Conservation (phyloP, 495 filamentous ascomycete genomes). For the Xylaria cubensis region DNA sequence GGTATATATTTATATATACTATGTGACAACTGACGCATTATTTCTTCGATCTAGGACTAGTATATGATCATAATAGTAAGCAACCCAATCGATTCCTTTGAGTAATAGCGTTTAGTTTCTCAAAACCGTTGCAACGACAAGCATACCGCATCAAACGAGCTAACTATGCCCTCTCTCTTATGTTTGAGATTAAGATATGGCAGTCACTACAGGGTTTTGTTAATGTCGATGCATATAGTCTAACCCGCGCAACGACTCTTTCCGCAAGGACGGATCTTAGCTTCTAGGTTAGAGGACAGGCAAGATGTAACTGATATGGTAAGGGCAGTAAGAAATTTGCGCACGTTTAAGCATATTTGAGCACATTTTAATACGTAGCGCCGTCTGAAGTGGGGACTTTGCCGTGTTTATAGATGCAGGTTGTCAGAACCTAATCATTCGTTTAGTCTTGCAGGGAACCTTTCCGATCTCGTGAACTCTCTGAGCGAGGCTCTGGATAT, state of each 20-base stretch:
- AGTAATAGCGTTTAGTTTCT: not conserved
- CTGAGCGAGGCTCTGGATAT: too few relatives aligned
- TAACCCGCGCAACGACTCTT: not conserved
- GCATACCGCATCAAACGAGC: not conserved
- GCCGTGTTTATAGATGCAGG: not conserved
- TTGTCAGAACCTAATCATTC: not conserved
- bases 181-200: not conserved
- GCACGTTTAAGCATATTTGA: constrained; percentile 17
- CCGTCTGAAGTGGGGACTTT: not conserved
- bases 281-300: not conserved
- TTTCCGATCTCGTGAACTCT: not conserved
- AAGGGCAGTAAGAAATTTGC: not conserved
- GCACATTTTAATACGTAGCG: not conserved
- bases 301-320: not conserved
- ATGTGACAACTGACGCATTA: not conserved
- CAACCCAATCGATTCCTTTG: not conserved
- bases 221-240: not conserved
- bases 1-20: too few relatives aligned
- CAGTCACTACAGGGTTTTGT: not conserved
- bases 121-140: too few relatives aligned
- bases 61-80: not conserved
- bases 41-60: not conserved
- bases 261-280: not conserved
- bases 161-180: not conserved
- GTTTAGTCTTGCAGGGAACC: not conserved